Evolutionary conservation across 2,329 filamentous ascomycete species (phyloP), one percentile per base, ranked within the genome.

Genomic region (Colletotrichum phormii): DNA sequence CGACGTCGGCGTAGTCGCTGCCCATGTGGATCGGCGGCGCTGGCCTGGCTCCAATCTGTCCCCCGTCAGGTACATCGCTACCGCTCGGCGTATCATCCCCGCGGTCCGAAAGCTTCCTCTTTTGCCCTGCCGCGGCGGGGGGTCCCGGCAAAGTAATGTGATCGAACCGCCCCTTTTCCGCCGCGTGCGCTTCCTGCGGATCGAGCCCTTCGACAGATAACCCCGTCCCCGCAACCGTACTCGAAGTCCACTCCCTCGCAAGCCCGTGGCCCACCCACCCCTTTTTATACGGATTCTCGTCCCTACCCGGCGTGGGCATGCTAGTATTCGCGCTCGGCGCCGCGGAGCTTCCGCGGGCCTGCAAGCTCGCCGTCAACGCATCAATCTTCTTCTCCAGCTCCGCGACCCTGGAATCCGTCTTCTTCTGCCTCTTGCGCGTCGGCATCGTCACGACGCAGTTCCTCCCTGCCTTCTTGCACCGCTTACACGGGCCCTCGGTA

Each of bases 361-460:
- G 92, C 75, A 98, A 80, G 46, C 91, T 95, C 7, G 94, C 94
- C 8, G 94, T 97, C 80, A 98, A 81, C 9, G 93, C 94, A 84
- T 98, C 95, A 75, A 98, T 96, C 85, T 97, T 97, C 86, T 93
- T 95, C 86, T 98, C 95, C 64, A 98, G 87, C 85, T 98, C 95
- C 9, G 95, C 93, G 13, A 98, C 95, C 64, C 95, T 89, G 76
- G 91, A 96, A 80, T 97, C 95, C 66, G 94, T 95, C 86, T 97
- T 97, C 86, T 96, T 97, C 85, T 96, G 94, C 57, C 95, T 88
- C 83, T 97, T 97, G 53, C 94, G 81, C 35, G 87, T 90, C 15
- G 89, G 94, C 75, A 91, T 90, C 1, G 94, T 97, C 74, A 95
- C 92, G 53, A 95, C 84, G 79, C 95, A 97, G 75, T 87, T 87